Conservation (phyloP, 352 stramenopile genomes). For the Phytophthora vignae region DNA sequence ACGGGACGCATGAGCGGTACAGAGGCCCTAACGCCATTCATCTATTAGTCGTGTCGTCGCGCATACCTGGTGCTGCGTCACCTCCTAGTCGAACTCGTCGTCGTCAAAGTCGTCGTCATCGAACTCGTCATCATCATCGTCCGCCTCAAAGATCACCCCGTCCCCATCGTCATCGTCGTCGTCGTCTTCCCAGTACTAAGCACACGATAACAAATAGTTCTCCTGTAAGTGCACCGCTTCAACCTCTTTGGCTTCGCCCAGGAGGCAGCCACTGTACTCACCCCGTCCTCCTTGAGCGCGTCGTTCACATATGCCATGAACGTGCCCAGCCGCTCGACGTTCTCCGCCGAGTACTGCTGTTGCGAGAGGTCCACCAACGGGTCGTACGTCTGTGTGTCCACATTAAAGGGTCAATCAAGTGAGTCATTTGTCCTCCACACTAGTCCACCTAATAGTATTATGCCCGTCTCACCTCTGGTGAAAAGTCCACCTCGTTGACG, state of each 20-base stretch:
- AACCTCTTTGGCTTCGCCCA: background rate
- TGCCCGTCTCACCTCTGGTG: conserved; percentile 43
- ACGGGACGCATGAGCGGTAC: conserved; percentile 9
- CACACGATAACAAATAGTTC: background rate
- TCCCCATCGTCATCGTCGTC: conserved; percentile 14
- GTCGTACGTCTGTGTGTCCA: conserved; percentile 48
- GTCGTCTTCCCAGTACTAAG: conserved; percentile 24
- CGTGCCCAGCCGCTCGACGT: conserved; percentile 53
- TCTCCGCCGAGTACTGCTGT: conserved; percentile 44
- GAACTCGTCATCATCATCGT: background rate
- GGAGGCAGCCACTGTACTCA: conserved; percentile 19
- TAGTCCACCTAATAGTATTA: background rate
- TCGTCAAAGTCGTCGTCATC: conserved; percentile 43
- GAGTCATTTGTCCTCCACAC: conserved; percentile 1
- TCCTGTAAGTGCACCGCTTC: background rate
- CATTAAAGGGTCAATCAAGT: background rate
- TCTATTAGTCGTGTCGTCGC: conserved; percentile 18
- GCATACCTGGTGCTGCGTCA: background rate
- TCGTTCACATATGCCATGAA: conserved; percentile 74
- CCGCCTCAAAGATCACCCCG: conserved; percentile 7
- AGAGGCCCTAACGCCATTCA: conserved; percentile 17
- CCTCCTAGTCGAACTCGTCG: conserved; percentile 27
- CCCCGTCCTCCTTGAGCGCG: conserved; percentile 57
- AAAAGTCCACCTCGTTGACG: conserved; percentile 59
- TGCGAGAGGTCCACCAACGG: conserved; percentile 63